Evolutionary conservation across 2,329 filamentous ascomycete species (phyloP), one percentile per base, ranked within the genome.

Genomic region (Ilyonectria mors-panacis): DNA sequence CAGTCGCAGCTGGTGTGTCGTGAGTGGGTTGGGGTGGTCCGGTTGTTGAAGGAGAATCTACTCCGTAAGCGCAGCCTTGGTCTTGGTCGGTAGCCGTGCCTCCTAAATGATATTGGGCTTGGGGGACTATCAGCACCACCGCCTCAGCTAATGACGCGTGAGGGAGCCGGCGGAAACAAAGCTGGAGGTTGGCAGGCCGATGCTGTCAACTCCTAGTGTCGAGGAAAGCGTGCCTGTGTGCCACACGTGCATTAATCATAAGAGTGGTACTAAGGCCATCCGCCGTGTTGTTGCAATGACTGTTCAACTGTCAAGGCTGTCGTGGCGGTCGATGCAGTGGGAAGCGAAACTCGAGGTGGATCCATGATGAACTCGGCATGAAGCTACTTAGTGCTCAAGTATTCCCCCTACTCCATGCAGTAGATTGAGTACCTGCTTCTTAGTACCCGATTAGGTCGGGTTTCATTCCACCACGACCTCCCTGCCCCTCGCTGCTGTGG

Each of bases 341-440:
- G 67, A 67, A 70, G 67, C 71, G 69, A 70, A 72, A 70, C 68
- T 45, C 53, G 50, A 19, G 57, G 73, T 70, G 68, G 73, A 55
- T 47, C 71, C 33, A 33, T 45, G 6, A 59, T 53, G 50, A 48
- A 30, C 55, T 67, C 70, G 59, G 61, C 67, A 66, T 62, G 44
- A 21, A 12, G 45, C 19, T 66, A 70, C 68, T 59, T 58, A 6
- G 21, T 15, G 19, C 35, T 13, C 28, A 66, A 28, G 62, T 68
- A 63, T 21, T 59, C 8, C 13, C 17, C 13, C 28, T 33, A 48
- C 26, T 23, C 21, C 5, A 6, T 21, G 10, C 13, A 19, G 47
- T 44, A 2, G n/a, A 47, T n/a, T 6, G 10, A 19, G 19, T 60
- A 65, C 63, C 35, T 55, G 10, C 10, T 9, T 28, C 17, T 61